These are phyloP conservation scores for Naganishia vishniacii DNA, from an alignment of 768 basidiomycete species.

Conservation along the genomic window DNA sequence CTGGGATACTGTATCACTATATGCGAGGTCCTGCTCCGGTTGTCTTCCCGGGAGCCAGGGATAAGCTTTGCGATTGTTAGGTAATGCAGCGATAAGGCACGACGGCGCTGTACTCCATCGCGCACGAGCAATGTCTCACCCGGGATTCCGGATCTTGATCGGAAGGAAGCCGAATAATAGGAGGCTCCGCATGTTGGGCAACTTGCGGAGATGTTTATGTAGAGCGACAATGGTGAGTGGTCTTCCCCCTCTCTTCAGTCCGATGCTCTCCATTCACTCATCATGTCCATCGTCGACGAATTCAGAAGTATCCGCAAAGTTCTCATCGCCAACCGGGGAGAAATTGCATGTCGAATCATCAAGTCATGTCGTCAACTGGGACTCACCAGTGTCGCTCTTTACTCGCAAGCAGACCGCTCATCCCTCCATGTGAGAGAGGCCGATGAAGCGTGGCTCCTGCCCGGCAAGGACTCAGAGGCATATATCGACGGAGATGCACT, in stretches of 20 bases:
- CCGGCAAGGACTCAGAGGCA: constrained; percentile 32
- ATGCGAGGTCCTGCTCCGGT: no score
- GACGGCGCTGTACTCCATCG: no score
- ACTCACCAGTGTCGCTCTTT: constrained; percentile 58
- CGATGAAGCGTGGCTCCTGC: constrained; percentile 51
- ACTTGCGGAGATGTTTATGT: no score
- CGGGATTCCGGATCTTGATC: no score
- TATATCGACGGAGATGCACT: constrained; percentile 33
- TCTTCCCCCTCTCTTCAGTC: neutral
- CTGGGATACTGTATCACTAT: no score
- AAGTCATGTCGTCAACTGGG: constrained; percentile 57
- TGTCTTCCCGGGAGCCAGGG: no score
- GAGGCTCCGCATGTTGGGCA: no score
- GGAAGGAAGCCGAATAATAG: no score
- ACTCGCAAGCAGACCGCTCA: constrained; percentile 58
- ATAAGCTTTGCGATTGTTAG: no score
- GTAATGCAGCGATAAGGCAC: no score
- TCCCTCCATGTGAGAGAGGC: constrained; percentile 60
- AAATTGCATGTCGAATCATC: constrained; percentile 64
- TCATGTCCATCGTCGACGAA: constrained; percentile 31
- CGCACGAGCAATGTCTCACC: no score
- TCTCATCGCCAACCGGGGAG: constrained; percentile 66
- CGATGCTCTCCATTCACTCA: neutral
- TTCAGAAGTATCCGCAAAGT: constrained; percentile 41
- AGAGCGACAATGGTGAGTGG: no score